A percentile compares a stretch with the other conserved stretches of the same genome.
Evolutionary conservation across 2,329 filamentous ascomycete genomes (phyloP).

Genomic region (Pezicula neosporulosa): DNA sequence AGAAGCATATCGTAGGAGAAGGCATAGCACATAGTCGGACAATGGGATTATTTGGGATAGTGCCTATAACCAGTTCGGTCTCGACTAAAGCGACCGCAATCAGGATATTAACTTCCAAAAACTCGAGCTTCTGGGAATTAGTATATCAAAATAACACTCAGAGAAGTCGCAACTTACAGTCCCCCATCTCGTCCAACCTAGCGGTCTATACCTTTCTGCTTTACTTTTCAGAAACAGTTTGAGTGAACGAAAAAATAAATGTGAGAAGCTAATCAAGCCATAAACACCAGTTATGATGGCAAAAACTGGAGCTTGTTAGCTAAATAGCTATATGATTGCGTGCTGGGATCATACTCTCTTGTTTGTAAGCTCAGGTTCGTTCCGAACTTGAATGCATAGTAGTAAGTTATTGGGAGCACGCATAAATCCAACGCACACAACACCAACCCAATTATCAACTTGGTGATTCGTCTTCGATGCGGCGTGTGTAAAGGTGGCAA

Average conservation of each 20-base stretch:
- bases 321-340: neutral
- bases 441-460: constrained; percentile 12
- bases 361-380: constrained; percentile 19
- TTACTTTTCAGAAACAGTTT: constrained; percentile 18
- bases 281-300: constrained; percentile 22
- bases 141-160: neutral
- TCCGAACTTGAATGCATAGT: constrained; percentile 22
- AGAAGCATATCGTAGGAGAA: constrained; percentile 22
- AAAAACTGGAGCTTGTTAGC: constrained; percentile 15
- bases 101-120: constrained; percentile 21
- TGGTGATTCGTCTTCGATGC: constrained; percentile 13
- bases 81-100: constrained; percentile 20
- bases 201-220: constrained; percentile 17
- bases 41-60: constrained; percentile 16
- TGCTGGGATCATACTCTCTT: constrained; percentile 15
- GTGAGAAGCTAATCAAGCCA: constrained; percentile 23
- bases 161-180: constrained; percentile 11
- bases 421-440: constrained; percentile 19
- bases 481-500: constrained; percentile 21
- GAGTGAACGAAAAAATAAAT: constrained; percentile 20
- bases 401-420: constrained; percentile 21
- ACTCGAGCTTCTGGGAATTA: constrained; percentile 13
- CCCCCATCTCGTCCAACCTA: constrained; percentile 25
- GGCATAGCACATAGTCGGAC: constrained; percentile 23
- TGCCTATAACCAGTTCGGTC: constrained; percentile 21